phyloP scores from a whole-genome alignment of 345 rosid genomes.

The Populus euphratica region DNA sequence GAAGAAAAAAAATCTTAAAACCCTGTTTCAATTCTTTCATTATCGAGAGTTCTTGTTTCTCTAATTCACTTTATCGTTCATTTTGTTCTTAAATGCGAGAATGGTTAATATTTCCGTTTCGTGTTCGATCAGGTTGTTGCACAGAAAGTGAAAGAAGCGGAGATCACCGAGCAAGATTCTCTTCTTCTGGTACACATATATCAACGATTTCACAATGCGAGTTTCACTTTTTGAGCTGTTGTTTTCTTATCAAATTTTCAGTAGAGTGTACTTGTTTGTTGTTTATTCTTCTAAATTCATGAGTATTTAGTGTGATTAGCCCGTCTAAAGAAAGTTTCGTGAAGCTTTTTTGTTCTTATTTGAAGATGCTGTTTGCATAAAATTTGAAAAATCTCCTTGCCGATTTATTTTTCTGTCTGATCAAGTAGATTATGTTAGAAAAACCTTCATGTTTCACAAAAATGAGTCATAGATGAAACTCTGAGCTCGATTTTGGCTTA shows the following conservation, averaged over 20 bases:
- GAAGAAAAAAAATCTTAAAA: conserved; percentile 5
- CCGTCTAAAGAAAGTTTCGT: not conserved
- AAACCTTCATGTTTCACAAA: not conserved
- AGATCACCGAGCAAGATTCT: conserved; percentile 97
- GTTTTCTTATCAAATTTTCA: not conserved
- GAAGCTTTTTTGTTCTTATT: not conserved
- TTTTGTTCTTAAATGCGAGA: conserved; percentile 1
- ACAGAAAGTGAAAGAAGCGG: conserved; percentile 84
- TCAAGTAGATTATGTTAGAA: not conserved
- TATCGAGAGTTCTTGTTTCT: not conserved
- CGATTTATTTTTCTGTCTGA: not conserved
- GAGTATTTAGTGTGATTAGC: not conserved
- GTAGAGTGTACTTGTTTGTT: not conserved
- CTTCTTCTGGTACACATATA: conserved; percentile 72
- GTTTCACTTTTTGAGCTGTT: not conserved
- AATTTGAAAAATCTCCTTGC: not conserved
- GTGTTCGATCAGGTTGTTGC: conserved; percentile 55
- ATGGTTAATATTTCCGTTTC: not conserved
- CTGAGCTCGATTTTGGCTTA: not conserved
- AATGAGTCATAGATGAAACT: not conserved
- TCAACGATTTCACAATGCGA: not conserved
- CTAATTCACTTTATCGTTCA: not conserved
- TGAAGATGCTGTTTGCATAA: not conserved
- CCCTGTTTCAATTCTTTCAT: conserved; percentile 7
- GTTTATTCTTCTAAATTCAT: not conserved